These are phyloP conservation scores for Candida nanaspora DNA, from an alignment of 805 yeast genomes.

Conservation along the genomic window DNA sequence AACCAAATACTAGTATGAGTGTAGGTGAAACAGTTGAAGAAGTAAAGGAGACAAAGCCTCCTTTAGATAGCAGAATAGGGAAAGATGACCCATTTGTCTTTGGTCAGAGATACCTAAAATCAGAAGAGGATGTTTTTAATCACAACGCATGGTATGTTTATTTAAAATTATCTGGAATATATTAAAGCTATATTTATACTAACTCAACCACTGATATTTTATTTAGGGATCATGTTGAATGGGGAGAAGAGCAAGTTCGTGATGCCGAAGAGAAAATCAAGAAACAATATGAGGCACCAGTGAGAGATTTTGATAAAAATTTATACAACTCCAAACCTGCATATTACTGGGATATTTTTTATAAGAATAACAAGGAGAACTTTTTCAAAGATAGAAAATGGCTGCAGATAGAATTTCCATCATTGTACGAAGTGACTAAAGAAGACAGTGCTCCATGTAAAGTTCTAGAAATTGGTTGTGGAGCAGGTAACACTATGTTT, in stretches of 20 bases:
- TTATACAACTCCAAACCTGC: conserved; percentile 82
- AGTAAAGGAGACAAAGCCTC: conserved; percentile 28
- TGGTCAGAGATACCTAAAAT: conserved; percentile 74
- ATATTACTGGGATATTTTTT: conserved; percentile 91
- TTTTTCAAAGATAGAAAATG: conserved; percentile 96
- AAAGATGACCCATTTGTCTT: conserved; percentile 87
- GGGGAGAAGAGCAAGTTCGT: conserved; percentile 84
- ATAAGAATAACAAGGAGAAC: conserved; percentile 83
- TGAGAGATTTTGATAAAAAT: conserved; percentile 76
- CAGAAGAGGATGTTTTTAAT: conserved; percentile 76
- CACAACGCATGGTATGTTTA: conserved; percentile 74
- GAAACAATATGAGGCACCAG: conserved; percentile 76
- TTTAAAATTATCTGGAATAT: no score
- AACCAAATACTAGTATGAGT: neutral
- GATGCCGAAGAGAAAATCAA: conserved; percentile 70
- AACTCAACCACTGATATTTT: no score
- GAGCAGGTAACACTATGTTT: conserved; percentile 95
- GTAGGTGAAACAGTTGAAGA: neutral
- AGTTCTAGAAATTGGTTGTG: conserved; percentile 92
- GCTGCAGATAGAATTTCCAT: conserved; percentile 92
- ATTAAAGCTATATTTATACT: no score
- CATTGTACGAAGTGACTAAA: conserved; percentile 69
- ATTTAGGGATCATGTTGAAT: conserved; percentile 85
- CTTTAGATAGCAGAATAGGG: conserved; percentile 56
- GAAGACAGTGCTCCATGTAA: conserved; percentile 62